A percentile compares a stretch with the other conserved stretches of the same genome.
Evolutionary conservation across 352 stramenopile species (phyloP).

Genomic region (Pythium graminicola): DNA sequence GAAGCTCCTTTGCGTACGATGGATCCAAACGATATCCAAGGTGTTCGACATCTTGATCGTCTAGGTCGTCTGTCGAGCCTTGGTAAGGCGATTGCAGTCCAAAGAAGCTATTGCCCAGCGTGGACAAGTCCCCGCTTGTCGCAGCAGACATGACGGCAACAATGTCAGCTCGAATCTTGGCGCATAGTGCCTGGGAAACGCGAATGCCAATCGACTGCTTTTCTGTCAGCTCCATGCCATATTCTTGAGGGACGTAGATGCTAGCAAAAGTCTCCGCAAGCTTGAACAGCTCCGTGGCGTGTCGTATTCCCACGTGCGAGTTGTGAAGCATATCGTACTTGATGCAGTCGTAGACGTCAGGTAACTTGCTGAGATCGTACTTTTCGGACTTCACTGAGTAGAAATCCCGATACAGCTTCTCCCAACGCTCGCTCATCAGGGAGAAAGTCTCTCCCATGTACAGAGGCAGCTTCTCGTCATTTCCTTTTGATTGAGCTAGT

Average conservation of each 20-base stretch:
- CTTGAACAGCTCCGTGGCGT: slow-evolving; percentile 89
- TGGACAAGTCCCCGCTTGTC: slow-evolving; percentile 27
- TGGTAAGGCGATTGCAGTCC: slow-evolving; percentile 24
- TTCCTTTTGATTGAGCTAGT: slow-evolving; percentile 55
- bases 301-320: slow-evolving; percentile 79
- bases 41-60: slow-evolving; percentile 73
- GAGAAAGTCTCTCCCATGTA: slow-evolving; percentile 97
- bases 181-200: slow-evolving; percentile 95
- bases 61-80: slow-evolving; percentile 28
- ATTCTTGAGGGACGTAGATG: slow-evolving; percentile 97
- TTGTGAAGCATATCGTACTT: slow-evolving; percentile 99
- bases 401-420: slow-evolving; percentile 93
- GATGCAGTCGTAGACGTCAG: slow-evolving; percentile 97
- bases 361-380: slow-evolving; percentile 95
- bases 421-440: slow-evolving; percentile 91
- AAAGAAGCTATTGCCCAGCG: slow-evolving; percentile 30
- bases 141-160: slow-evolving; percentile 72
- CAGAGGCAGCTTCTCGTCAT: slow-evolving; percentile 78
- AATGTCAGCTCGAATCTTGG: slow-evolving; percentile 96
- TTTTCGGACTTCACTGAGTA: slow-evolving; percentile 87
- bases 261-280: slow-evolving; percentile 94
- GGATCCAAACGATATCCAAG: slow-evolving; percentile 85
- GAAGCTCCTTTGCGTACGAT: slow-evolving; percentile 87
- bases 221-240: slow-evolving; percentile 86
- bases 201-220: slow-evolving; percentile 95